Evolutionary conservation across 2,329 filamentous ascomycete genomes (phyloP).

Genomic region (Chaetomiaceae sp.): DNA sequence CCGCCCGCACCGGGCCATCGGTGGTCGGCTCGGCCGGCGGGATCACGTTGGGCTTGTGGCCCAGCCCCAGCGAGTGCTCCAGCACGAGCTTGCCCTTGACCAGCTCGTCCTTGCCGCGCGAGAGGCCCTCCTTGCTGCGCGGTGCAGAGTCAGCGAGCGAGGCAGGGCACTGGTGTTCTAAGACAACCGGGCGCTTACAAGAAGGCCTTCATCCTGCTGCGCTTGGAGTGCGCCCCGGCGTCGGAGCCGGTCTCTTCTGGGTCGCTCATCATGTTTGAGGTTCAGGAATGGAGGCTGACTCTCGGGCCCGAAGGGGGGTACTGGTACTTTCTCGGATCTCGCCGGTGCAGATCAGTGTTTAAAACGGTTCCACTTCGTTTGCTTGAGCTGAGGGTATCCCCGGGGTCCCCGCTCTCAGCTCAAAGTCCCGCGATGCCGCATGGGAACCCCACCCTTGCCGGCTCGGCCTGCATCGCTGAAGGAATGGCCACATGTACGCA

Average conservation of each 20-base stretch:
- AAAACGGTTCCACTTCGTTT: too few relatives aligned
- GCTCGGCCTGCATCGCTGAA: too few relatives aligned
- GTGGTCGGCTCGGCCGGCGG: slow-evolving; percentile 35
- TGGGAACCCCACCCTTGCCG: neutral
- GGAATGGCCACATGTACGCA: too few relatives aligned
- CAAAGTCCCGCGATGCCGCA: too few relatives aligned
- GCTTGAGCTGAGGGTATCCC: too few relatives aligned
- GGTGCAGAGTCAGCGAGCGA: too few relatives aligned
- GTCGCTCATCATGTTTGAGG: slow-evolving; percentile 4
- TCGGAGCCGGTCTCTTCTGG: slow-evolving; percentile 6
- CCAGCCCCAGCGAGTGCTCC: slow-evolving; percentile 40
- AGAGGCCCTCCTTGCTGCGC: slow-evolving; percentile 12
- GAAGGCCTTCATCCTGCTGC: slow-evolving; percentile 15
- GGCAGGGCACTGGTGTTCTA: neutral
- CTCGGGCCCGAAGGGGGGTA: too few relatives aligned
- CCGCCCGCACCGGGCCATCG: slow-evolving; percentile 34
- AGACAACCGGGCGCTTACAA: slow-evolving; percentile 10
- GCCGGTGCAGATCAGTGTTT: too few relatives aligned
- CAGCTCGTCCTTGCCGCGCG: slow-evolving; percentile 27
- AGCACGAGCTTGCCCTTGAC: slow-evolving; percentile 36
- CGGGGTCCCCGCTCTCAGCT: too few relatives aligned
- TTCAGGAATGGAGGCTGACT: too few relatives aligned
- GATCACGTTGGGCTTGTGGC: slow-evolving; percentile 38
- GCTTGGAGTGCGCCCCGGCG: slow-evolving; percentile 12
- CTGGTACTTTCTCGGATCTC: too few relatives aligned